These are phyloP conservation scores for Pezicula carpinea DNA, from an alignment of 2,329 filamentous ascomycete species.

Conservation along the genomic window DNA sequence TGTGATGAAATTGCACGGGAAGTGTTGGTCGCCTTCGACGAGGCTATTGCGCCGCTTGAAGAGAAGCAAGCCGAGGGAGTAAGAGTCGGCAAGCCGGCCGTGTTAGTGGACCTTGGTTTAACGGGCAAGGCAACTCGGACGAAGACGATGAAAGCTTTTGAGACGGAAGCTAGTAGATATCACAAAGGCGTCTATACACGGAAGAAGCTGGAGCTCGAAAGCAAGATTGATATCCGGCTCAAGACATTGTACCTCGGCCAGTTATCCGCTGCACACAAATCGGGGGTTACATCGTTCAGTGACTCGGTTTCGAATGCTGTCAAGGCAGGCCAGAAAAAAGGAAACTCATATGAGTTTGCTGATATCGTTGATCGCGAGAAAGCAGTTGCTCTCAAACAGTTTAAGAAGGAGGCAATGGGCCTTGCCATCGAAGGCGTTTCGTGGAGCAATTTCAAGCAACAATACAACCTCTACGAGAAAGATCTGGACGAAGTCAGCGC, in stretches of 20 bases:
- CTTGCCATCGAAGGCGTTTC: conserved; percentile 72
- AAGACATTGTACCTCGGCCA: conserved; percentile 89
- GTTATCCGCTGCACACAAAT: conserved; percentile 82
- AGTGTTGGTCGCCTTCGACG: conserved; percentile 79
- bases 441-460: conserved; percentile 85
- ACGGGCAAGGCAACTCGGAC: conserved; percentile 68
- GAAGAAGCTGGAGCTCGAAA: conserved; percentile 79
- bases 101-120: conserved; percentile 70
- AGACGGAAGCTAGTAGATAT: conserved; percentile 85
- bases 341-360: conserved; percentile 87
- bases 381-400: conserved; percentile 66
- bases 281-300: conserved; percentile 76
- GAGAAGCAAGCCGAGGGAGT: conserved; percentile 74
- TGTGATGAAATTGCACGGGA: conserved; percentile 96
- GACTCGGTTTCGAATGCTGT: conserved; percentile 83
- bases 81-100: conserved; percentile 65
- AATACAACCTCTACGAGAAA: conserved; percentile 76
- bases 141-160: conserved; percentile 77
- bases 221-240: conserved; percentile 81
- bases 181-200: conserved; percentile 91
- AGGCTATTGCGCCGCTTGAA: conserved; percentile 76
- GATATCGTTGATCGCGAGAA: conserved; percentile 87
- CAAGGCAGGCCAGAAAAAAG: conserved; percentile 89
- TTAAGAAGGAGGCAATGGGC: conserved; percentile 69
- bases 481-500: conserved; percentile 86